phyloP scores from a whole-genome alignment of 345 rosid genomes.

The Populus euphratica region DNA sequence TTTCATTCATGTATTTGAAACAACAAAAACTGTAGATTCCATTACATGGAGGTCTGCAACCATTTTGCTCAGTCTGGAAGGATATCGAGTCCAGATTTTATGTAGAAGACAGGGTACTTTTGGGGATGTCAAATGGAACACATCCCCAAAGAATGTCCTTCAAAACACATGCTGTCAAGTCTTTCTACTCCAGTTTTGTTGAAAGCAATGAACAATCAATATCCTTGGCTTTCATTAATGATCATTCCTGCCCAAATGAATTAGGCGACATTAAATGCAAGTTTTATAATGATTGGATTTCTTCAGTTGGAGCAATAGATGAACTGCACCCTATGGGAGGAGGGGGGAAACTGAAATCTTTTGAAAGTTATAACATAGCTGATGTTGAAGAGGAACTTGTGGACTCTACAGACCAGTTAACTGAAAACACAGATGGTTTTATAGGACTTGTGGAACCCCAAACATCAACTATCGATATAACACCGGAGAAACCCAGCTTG shows the following conservation, averaged over 20 bases:
- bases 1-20: constrained; percentile 6
- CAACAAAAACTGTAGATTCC: constrained; percentile 43
- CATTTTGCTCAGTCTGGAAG: constrained; percentile 37
- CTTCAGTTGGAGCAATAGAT: constrained; percentile 24
- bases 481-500: constrained; percentile 37
- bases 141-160: constrained; percentile 31
- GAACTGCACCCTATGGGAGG: constrained; percentile 21
- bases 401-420: constrained; percentile 32
- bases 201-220: constrained; percentile 30
- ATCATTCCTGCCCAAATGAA: constrained; percentile 32
- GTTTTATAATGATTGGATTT: constrained; percentile 36
- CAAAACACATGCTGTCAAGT: constrained; percentile 47
- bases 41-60: constrained; percentile 43
- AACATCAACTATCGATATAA: constrained; percentile 28
- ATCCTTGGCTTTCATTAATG: constrained; percentile 15
- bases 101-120: constrained; percentile 39
- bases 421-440: constrained; percentile 34
- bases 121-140: constrained; percentile 38
- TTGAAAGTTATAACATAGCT: constrained; percentile 39
- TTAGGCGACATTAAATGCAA: constrained; percentile 30
- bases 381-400: constrained; percentile 34
- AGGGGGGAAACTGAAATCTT: constrained; percentile 38
- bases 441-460: constrained; percentile 38
- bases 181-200: constrained; percentile 36
- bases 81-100: constrained; percentile 41